Evolutionary conservation across 78 protist species (phyloP).

Genomic region (Bigelowiella natans): DNA sequence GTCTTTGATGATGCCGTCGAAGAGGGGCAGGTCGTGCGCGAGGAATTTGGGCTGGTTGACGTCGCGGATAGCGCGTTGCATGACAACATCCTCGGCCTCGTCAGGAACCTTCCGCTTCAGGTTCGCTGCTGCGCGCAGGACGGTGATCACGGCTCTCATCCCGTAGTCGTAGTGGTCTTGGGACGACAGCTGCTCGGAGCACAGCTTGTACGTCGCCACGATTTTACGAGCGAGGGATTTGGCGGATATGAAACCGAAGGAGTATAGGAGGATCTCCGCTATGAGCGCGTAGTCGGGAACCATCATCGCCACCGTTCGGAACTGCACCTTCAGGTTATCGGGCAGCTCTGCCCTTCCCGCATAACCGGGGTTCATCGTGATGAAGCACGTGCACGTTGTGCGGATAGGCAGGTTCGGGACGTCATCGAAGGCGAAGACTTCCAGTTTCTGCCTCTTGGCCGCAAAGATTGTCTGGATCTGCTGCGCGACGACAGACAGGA

Average conservation of each 20-base stretch:
- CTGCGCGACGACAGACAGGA: constrained; percentile 71
- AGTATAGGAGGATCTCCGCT: constrained; percentile 71
- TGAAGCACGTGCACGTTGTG: constrained; percentile 43
- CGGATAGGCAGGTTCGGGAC: constrained; percentile 10
- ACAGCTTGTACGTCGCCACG: constrained; percentile 1
- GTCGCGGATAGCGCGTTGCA: constrained; percentile 46
- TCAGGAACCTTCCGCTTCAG: constrained; percentile 19
- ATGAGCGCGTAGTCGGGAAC: constrained; percentile 84
- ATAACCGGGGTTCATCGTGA: constrained; percentile 75
- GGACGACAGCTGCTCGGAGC: constrained; percentile 35
- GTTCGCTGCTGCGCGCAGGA: constrained; percentile 45
- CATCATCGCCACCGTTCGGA: constrained; percentile 64
- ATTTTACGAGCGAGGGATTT: constrained; percentile 35
- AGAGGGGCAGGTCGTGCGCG: constrained; percentile 45
- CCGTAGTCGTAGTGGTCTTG: constrained; percentile 62
- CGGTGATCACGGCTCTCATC: constrained; percentile 52
- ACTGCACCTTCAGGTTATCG: constrained; percentile 67
- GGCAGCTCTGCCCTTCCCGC: constrained; percentile 70
- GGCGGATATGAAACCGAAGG: constrained; percentile 38
- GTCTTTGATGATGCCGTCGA: constrained; percentile 47
- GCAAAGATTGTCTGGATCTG: constrained; percentile 25
- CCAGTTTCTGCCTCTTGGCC: constrained; percentile 30
- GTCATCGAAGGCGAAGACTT: constrained; percentile 38
- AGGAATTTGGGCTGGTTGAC: constrained; percentile 58
- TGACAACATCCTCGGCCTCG: constrained; percentile 2